These are phyloP conservation scores for Phytopythium oedochilum DNA, from an alignment of 352 stramenopile genomes.

Conservation along the genomic window DNA sequence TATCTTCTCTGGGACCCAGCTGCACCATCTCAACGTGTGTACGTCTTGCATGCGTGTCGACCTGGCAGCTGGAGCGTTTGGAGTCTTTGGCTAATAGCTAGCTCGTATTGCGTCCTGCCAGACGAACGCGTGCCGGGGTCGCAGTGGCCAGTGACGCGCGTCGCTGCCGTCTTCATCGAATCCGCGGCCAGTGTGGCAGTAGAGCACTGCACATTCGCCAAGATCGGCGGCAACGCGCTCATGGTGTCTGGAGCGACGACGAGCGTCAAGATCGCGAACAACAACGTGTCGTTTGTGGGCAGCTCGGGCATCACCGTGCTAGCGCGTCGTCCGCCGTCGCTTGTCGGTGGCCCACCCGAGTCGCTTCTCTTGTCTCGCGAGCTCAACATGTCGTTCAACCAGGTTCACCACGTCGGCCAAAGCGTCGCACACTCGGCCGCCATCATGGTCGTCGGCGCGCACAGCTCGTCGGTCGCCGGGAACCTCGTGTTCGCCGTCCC, in stretches of 20 bases:
- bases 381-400: slow-evolving; percentile 66
- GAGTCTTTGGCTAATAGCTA: no score
- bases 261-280: slow-evolving; percentile 47
- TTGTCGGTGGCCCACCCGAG: not conserved
- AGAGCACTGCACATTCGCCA: slow-evolving; percentile 61
- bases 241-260: slow-evolving; percentile 56
- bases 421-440: slow-evolving; percentile 43
- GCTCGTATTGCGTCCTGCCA: no score
- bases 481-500: slow-evolving; percentile 64
- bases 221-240: slow-evolving; percentile 66
- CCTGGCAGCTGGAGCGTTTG: no score
- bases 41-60: slow-evolving; percentile 19
- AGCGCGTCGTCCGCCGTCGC: slow-evolving; percentile 10
- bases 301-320: slow-evolving; percentile 47
- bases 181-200: slow-evolving; percentile 41
- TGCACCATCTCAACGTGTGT: slow-evolving; percentile 60
- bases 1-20: slow-evolving; percentile 53
- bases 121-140: slow-evolving; percentile 37
- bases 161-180: slow-evolving; percentile 64
- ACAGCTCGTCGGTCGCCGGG: slow-evolving; percentile 36
- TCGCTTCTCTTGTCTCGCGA: slow-evolving; percentile 35
- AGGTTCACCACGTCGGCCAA: slow-evolving; percentile 63
- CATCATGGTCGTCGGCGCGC: slow-evolving; percentile 45
- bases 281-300: slow-evolving; percentile 68
- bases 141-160: slow-evolving; percentile 47